Evolutionary conservation across 495 filamentous ascomycete species (phyloP).

Genomic region (Hypoxylon subgilvum): DNA sequence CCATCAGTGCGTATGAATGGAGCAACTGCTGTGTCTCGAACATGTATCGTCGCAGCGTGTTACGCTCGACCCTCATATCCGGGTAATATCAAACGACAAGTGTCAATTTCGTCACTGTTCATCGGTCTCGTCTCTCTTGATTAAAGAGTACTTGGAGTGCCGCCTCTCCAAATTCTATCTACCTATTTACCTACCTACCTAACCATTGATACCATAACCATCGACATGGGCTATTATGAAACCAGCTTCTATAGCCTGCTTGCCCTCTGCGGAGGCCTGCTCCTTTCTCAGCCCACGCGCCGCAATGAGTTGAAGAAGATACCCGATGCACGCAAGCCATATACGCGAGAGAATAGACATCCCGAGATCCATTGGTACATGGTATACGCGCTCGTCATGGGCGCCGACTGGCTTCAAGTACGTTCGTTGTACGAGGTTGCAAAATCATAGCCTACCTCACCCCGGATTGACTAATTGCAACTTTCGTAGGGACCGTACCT

Average conservation of each 20-base stretch:
- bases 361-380: conserved; percentile 39
- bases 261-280: conserved; percentile 26
- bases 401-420: conserved; percentile 63
- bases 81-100: conserved; percentile 45
- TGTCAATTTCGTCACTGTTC: conserved; percentile 30
- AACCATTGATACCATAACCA: not conserved
- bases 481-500: conserved; percentile 55
- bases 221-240: conserved; percentile 38
- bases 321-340: conserved; percentile 9
- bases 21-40: conserved; percentile 18
- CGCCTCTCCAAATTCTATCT: conserved; percentile 3
- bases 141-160: conserved; percentile 11
- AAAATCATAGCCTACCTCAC: too few relatives aligned
- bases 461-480: conserved; percentile 1
- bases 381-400: conserved; percentile 58
- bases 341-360: conserved; percentile 21
- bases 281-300: conserved; percentile 36
- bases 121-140: not conserved
- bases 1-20: conserved; percentile 29
- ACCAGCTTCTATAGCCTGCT: conserved; percentile 33
- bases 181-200: not conserved
- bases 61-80: conserved; percentile 36
- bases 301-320: conserved; percentile 25
- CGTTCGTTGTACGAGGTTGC: conserved; percentile 1
- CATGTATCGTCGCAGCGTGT: conserved; percentile 28